Base-by-base conservation (phyloP, 2,329 filamentous ascomycete genomes). In the Colletotrichum trifolii region DNA sequence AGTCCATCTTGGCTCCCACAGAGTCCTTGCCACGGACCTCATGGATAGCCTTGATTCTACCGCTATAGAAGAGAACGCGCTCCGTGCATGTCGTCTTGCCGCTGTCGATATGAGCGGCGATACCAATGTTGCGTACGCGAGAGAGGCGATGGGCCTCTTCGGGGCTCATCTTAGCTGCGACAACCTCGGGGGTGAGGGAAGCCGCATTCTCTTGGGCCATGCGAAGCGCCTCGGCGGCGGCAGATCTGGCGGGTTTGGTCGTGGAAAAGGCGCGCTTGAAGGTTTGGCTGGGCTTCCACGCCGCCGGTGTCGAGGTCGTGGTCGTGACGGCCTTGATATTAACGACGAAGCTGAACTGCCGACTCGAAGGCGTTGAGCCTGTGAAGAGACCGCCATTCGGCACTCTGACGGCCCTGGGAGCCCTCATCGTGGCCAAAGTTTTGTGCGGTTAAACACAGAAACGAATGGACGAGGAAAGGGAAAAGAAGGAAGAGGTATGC, bases 1-100 rank as follows among this genome's bases (percentile, higher is more conserved):
- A 97, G 83, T 99, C 96, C 96, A 99, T 99, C 84, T 99, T 99
- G 67, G 96, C 96, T 69, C 96, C 96, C 45, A 97, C 94, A 40
- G 92, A 88, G 85, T 99, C 96, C 75, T 95, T 94, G 65, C 94
- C 94, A 74, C 96, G 89, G 47, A 99, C 96, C 81, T 99, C 96
- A 83, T 99, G 96, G 73, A 99, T 98, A 38, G 93, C 87, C 77
- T 96, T 96, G 81, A 97, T 97, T 76, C 96, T 91, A 70, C 96
- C 96, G 60, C 96, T 98, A 80, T 99, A 99, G 86, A 94, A 99
- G 62, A 99, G 90, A 48, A 99, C 94, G 78, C 96, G 92, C 82
- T 99, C 96, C 61, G 94, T 98, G 68, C 89, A 92, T 42, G 96
- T 99, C 40, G 96, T 99, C 83, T 99, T 99, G 73, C 96, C 96